Percentiles rank a stretch among this genome's conserved stretches.
Conservation (phyloP, 2,329 filamentous ascomycete species). For the Pyrenophora graminea region DNA sequence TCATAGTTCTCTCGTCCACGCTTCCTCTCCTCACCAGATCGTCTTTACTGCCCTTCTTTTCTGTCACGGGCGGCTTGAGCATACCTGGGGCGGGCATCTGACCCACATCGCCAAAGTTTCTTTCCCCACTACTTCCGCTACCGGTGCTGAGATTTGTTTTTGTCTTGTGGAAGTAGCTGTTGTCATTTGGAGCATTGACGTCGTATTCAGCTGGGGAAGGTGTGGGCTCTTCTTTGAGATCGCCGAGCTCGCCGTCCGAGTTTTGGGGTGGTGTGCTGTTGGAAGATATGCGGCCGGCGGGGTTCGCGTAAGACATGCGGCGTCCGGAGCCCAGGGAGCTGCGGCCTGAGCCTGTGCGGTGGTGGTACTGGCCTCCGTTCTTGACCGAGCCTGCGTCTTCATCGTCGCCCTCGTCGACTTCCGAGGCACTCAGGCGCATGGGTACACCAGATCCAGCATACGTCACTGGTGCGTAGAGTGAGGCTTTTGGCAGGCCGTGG, state of each 20-base stretch:
- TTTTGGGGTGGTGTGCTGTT: conserved; percentile 59
- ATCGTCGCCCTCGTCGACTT: conserved; percentile 86
- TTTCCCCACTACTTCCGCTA: conserved; percentile 51
- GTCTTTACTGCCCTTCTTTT: conserved; percentile 62
- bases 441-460: conserved; percentile 80
- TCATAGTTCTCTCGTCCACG: conserved; percentile 80
- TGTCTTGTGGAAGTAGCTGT: conserved; percentile 52
- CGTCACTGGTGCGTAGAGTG: conserved; percentile 79
- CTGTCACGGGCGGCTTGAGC: conserved; percentile 50
- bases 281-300: conserved; percentile 54
- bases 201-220: conserved; percentile 49
- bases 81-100: conserved; percentile 50
- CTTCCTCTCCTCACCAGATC: conserved; percentile 77
- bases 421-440: conserved; percentile 88
- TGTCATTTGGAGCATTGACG: conserved; percentile 17
- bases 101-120: conserved; percentile 59
- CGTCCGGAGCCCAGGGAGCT: conserved; percentile 61
- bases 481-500: conserved; percentile 77
- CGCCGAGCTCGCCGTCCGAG: conserved; percentile 42
- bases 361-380: conserved; percentile 57
- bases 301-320: conserved; percentile 45
- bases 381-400: conserved; percentile 63
- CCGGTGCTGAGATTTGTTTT: conserved; percentile 49
- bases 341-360: conserved; percentile 72
- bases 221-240: conserved; percentile 52